phyloP scores from a whole-genome alignment of 495 filamentous ascomycete species.

The Podospora pseudoanserina region DNA sequence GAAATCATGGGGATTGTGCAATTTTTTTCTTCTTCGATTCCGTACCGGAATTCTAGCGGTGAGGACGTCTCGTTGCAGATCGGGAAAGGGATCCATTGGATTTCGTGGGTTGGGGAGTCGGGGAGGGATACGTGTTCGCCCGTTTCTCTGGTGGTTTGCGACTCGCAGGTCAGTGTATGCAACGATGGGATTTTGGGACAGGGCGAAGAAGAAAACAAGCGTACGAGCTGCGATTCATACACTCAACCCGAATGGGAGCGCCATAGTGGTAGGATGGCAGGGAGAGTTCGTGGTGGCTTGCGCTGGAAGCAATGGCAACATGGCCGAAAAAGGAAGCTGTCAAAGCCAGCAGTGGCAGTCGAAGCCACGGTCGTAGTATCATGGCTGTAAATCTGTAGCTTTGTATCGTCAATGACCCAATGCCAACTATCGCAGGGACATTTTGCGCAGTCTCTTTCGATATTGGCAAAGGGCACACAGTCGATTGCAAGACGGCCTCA shows the following conservation, averaged over 20 bases:
- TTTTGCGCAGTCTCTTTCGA: background rate
- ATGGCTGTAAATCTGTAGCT: background rate
- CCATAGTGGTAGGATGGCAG: slow-evolving; percentile 49
- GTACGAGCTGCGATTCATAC: slow-evolving; percentile 56
- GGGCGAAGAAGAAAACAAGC: slow-evolving; percentile 19
- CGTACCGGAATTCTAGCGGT: slow-evolving; percentile 81
- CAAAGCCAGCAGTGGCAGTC: slow-evolving; percentile 5
- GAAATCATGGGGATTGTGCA: slow-evolving; percentile 84
- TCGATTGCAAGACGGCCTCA: background rate
- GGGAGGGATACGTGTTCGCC: slow-evolving; percentile 61
- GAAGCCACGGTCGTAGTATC: slow-evolving; percentile 1
- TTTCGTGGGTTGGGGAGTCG: slow-evolving; percentile 69
- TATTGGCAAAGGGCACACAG: background rate
- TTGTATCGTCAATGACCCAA: background rate
- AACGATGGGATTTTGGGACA: background rate
- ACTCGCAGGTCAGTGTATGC: background rate
- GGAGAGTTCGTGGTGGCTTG: slow-evolving; percentile 20
- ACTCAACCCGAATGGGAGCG: slow-evolving; percentile 48
- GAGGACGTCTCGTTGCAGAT: slow-evolving; percentile 83
- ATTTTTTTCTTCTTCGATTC: slow-evolving; percentile 77
- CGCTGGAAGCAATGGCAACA: slow-evolving; percentile 11
- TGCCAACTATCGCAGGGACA: background rate
- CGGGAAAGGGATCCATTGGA: slow-evolving; percentile 92
- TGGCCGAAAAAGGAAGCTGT: slow-evolving; percentile 3
- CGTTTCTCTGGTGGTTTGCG: slow-evolving; percentile 47